Evolutionary conservation across 148 eudicot species (phyloP).

Genomic region (Chenopodium album): DNA sequence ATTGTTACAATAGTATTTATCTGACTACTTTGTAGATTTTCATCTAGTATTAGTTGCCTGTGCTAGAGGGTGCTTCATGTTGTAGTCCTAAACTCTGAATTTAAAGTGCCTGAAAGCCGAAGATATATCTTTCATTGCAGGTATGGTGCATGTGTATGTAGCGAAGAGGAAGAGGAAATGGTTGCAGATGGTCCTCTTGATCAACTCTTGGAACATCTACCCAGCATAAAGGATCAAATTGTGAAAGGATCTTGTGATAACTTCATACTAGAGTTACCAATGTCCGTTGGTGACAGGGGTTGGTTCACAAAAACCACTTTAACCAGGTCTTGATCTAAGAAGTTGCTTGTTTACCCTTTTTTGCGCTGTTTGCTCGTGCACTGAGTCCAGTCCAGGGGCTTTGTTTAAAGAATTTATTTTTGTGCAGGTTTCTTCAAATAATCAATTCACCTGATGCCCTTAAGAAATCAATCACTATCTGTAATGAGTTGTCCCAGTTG

Average conservation of each 20-base stretch:
- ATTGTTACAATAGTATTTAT: neutral
- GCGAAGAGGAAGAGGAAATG: conserved; percentile 48
- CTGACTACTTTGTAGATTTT: neutral
- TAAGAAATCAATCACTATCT: conserved; percentile 43
- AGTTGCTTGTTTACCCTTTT: neutral
- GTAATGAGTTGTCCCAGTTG: conserved; percentile 70
- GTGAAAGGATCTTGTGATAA: conserved; percentile 49
- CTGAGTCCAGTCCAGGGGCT: neutral
- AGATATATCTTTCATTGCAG: conserved; percentile 37
- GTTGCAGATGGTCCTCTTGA: conserved; percentile 61
- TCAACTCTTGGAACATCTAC: conserved; percentile 53
- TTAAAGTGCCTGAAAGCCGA: neutral
- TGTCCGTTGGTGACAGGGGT: conserved; percentile 25
- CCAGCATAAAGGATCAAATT: conserved; percentile 45
- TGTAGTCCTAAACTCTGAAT: neutral
- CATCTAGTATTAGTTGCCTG: neutral
- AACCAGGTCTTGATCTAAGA: conserved; percentile 48
- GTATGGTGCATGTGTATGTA: conserved; percentile 63
- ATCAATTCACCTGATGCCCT: conserved; percentile 56
- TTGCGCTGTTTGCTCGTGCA: conserved; percentile 4
- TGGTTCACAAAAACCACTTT: conserved; percentile 80
- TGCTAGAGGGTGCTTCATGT: neutral
- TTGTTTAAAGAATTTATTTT: conserved; percentile 10
- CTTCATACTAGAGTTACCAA: conserved; percentile 53
- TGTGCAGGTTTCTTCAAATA: conserved; percentile 64